phyloP scores from a whole-genome alignment of 768 basidiomycete genomes.

The Leccinum truebloodii region DNA sequence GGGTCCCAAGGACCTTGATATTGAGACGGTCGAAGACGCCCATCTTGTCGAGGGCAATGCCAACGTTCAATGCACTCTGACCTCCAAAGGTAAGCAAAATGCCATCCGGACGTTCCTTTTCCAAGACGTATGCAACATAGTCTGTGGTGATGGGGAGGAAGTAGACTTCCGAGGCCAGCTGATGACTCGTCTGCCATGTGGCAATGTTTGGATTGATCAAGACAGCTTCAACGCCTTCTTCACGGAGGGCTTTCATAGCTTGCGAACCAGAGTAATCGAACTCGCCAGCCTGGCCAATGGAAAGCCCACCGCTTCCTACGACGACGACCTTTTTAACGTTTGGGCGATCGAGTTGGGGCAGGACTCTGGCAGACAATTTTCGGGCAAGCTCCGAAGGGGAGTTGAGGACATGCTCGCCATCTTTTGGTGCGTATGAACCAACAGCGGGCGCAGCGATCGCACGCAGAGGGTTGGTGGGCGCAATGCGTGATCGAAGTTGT shows the following conservation, averaged over 20 bases:
- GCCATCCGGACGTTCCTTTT: constrained; percentile 97
- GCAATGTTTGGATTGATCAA: constrained; percentile 99
- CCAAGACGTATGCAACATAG: constrained; percentile 97
- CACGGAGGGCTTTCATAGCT: constrained; percentile 95
- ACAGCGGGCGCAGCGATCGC: constrained; percentile 78
- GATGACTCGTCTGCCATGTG: constrained; percentile 98
- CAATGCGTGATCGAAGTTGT: constrained; percentile 37
- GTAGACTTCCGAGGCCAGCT: constrained; percentile 95
- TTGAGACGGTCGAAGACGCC: constrained; percentile 91
- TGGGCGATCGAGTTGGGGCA: constrained; percentile 88
- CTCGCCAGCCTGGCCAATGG: constrained; percentile 98
- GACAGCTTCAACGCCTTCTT: constrained; percentile 92
- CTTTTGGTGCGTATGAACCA: constrained; percentile 63
- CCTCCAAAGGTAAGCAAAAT: constrained; percentile 98
- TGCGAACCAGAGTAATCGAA: constrained; percentile 99
- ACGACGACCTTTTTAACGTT: constrained; percentile 95
- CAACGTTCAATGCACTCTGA: constrained; percentile 96
- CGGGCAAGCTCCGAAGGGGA: constrained; percentile 95
- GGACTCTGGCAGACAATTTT: constrained; percentile 89
- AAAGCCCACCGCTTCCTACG: constrained; percentile 93
- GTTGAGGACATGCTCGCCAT: constrained; percentile 76
- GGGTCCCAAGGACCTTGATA: constrained; percentile 92
- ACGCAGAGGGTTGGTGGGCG: constrained; percentile 53
- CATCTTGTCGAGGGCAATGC: constrained; percentile 96
- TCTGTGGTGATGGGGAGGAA: constrained; percentile 96